A percentile compares a stretch with the other conserved stretches of the same genome.
phyloP scores from a whole-genome alignment of 2,329 filamentous ascomycete genomes.

The Blastomyces parvus region DNA sequence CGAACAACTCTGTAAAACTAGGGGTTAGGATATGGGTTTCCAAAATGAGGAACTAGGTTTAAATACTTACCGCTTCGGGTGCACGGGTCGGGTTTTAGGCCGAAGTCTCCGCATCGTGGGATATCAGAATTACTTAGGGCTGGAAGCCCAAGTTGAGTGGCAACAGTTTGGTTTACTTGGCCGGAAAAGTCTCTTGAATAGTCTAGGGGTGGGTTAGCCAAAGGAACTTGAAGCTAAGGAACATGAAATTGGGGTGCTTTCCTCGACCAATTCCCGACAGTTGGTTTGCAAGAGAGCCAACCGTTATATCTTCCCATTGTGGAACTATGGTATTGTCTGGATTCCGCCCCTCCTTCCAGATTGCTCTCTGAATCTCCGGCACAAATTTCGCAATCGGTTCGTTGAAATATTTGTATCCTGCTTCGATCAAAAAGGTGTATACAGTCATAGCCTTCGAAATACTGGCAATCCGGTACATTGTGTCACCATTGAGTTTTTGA shows the following conservation, averaged over 20 bases:
- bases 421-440: constrained; percentile 34
- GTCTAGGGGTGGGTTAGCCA: not conserved
- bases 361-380: constrained; percentile 30
- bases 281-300: constrained; percentile 13
- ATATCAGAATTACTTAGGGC: not conserved
- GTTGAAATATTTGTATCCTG: constrained; percentile 34
- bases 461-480: constrained; percentile 36
- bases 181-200: not conserved
- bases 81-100: not conserved
- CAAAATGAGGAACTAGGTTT: no score
- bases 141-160: constrained; percentile 1
- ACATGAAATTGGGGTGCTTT: not conserved
- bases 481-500: constrained; percentile 24
- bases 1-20: constrained; percentile 23
- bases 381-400: constrained; percentile 36
- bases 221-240: not conserved
- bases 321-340: not conserved
- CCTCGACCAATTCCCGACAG: constrained; percentile 11
- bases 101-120: constrained; percentile 1
- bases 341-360: not conserved
- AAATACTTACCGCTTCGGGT: not conserved
- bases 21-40: not conserved
- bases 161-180: not conserved
- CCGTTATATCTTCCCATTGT: constrained; percentile 13
- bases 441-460: constrained; percentile 40